Evolutionary conservation across 108 stramenopile genomes (phyloP).

Genomic region (Fistulifera solaris): DNA sequence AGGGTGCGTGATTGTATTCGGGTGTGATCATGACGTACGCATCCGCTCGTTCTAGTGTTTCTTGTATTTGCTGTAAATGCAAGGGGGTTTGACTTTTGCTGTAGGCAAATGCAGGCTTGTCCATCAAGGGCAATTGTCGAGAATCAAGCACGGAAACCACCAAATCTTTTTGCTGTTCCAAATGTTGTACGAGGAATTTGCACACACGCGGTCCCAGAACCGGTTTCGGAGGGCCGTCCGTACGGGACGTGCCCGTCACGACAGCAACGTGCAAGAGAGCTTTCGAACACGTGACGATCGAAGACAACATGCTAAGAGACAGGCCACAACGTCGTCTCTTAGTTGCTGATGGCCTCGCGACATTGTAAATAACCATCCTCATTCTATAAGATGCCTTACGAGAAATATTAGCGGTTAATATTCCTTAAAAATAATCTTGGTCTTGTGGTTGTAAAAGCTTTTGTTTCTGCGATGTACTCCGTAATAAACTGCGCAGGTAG

Average conservation of each 20-base stretch:
- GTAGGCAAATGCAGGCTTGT: conserved; percentile 66
- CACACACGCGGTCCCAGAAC: conserved; percentile 49
- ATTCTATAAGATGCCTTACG: too few relatives aligned
- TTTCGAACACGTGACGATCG: too few relatives aligned
- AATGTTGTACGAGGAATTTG: conserved; percentile 20
- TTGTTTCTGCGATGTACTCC: too few relatives aligned
- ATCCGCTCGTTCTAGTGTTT: conserved; percentile 29
- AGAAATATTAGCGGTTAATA: too few relatives aligned
- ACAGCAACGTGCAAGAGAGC: conserved; percentile 27
- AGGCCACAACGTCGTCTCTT: too few relatives aligned
- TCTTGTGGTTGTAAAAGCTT: too few relatives aligned
- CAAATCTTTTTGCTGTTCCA: conserved; percentile 36
- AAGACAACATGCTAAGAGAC: too few relatives aligned
- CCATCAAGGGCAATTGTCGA: conserved; percentile 31
- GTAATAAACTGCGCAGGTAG: too few relatives aligned
- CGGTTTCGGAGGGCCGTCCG: conserved; percentile 39
- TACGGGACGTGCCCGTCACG: conserved; percentile 50
- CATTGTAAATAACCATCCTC: too few relatives aligned
- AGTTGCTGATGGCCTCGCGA: too few relatives aligned
- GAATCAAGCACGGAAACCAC: conserved; percentile 36
- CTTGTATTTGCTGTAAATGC: too few relatives aligned
- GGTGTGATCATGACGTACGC: conserved; percentile 68
- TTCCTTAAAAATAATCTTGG: too few relatives aligned
- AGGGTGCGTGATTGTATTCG: conserved; percentile 77
- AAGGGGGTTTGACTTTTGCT: conserved; percentile 8